These are phyloP conservation scores for Fusarium dimerum DNA, from an alignment of 2,329 filamentous ascomycete genomes.

Conservation along the genomic window DNA sequence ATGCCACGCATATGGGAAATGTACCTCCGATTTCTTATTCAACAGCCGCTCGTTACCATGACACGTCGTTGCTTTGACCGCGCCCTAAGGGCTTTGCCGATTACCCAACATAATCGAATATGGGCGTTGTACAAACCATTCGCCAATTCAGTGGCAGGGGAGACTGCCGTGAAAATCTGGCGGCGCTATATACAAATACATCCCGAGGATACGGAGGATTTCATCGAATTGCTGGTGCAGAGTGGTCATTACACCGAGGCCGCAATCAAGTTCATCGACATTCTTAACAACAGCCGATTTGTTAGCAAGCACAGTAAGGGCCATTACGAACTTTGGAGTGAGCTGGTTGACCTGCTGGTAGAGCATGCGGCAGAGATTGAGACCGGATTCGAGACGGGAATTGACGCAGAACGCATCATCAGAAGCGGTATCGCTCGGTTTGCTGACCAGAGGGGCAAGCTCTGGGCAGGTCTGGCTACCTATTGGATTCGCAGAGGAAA, in stretches of 20 bases:
- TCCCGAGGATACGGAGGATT: constrained; percentile 93
- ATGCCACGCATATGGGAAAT: constrained; percentile 99
- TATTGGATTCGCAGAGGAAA: constrained; percentile 95
- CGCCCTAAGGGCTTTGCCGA: constrained; percentile 84
- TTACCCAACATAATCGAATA: constrained; percentile 93
- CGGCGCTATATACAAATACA: constrained; percentile 95
- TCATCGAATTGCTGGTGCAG: constrained; percentile 83
- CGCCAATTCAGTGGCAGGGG: constrained; percentile 84
- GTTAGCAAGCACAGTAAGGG: constrained; percentile 92
- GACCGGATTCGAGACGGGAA: constrained; percentile 75
- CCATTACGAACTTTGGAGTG: constrained; percentile 94
- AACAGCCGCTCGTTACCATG: constrained; percentile 87
- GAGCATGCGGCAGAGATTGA: constrained; percentile 86
- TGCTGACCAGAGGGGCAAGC: constrained; percentile 87
- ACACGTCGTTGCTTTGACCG: constrained; percentile 90
- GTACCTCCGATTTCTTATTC: constrained; percentile 87
- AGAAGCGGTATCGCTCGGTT: constrained; percentile 89
- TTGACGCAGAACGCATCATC: constrained; percentile 90
- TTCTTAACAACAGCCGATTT: constrained; percentile 89
- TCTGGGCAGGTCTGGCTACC: constrained; percentile 92
- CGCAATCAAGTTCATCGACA: constrained; percentile 84
- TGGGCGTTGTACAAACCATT: constrained; percentile 92
- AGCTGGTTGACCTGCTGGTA: constrained; percentile 94
- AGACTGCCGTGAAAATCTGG: constrained; percentile 93
- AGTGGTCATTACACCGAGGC: constrained; percentile 87